phyloP scores from a whole-genome alignment of 495 filamentous ascomycete genomes.

The Podospora didyma region DNA sequence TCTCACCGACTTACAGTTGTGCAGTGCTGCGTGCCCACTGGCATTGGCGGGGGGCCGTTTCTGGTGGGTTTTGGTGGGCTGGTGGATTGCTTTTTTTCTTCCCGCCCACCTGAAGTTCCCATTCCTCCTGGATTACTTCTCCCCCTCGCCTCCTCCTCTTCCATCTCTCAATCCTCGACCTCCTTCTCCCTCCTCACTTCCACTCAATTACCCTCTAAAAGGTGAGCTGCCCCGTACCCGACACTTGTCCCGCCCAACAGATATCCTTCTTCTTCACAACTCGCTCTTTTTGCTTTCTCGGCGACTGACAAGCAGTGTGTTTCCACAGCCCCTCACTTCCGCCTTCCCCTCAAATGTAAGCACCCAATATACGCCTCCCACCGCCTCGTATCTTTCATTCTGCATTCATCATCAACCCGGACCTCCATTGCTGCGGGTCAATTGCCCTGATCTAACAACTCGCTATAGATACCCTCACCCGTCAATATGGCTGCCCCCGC shows the following conservation, averaged over 20 bases:
- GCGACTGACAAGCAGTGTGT: too few relatives aligned
- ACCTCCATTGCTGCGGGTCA: too few relatives aligned
- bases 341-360: neutral
- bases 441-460: too few relatives aligned
- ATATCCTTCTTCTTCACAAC: neutral
- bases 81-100: too few relatives aligned
- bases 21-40: too few relatives aligned
- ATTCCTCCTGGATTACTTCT: neutral
- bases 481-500: conserved; percentile 70
- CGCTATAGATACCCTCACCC: neutral
- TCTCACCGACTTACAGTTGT: conserved; percentile 3
- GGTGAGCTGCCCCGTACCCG: neutral
- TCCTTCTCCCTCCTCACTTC: neutral
- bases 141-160: neutral
- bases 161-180: neutral
- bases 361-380: too few relatives aligned
- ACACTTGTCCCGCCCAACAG: too few relatives aligned
- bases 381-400: too few relatives aligned
- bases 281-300: neutral
- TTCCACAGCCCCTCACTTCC: neutral
- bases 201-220: neutral
- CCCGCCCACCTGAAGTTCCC: too few relatives aligned
- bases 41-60: too few relatives aligned
- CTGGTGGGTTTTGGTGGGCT: too few relatives aligned
- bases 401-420: too few relatives aligned